Evolutionary conservation across 192 early-diverging fungal genomes (phyloP).

Genomic region (Gonapodya sp.): DNA sequence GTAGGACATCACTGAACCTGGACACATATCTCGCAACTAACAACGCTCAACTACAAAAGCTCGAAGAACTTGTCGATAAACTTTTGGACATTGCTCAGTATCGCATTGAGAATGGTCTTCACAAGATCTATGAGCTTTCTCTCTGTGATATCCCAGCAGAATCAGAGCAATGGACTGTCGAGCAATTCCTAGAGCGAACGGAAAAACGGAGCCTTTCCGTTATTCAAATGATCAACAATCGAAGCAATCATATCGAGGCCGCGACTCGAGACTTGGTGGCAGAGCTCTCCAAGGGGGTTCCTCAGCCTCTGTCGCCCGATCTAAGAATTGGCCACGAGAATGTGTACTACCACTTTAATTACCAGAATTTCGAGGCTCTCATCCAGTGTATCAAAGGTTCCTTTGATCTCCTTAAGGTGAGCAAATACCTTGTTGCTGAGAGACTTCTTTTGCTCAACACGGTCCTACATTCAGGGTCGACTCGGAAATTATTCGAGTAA

Average conservation of each 20-base stretch:
- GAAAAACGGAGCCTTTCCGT: constrained; percentile 39
- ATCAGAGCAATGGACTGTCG: constrained; percentile 51
- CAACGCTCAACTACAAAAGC: constrained; percentile 36
- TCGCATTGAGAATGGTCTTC: constrained; percentile 39
- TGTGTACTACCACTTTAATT: constrained; percentile 53
- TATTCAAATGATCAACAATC: constrained; percentile 36
- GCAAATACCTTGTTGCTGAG: background rate
- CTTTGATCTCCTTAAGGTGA: constrained; percentile 31
- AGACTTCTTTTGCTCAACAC: background rate
- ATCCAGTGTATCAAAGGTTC: constrained; percentile 54
- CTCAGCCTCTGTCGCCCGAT: constrained; percentile 28
- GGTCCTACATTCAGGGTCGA: constrained; percentile 30
- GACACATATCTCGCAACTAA: constrained; percentile 39
- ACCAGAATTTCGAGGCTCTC: constrained; percentile 50
- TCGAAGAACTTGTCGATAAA: constrained; percentile 50
- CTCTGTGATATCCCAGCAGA: constrained; percentile 45
- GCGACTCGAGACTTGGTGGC: constrained; percentile 44
- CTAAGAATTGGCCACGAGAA: constrained; percentile 44
- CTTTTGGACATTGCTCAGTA: constrained; percentile 47
- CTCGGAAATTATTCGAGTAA: constrained; percentile 46
- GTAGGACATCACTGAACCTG: constrained; percentile 45
- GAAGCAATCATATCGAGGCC: constrained; percentile 47
- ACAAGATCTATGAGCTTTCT: constrained; percentile 44
- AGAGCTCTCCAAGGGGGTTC: constrained; percentile 41
- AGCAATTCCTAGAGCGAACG: constrained; percentile 42